Evolutionary conservation across 1,284 basidiomycete genomes (phyloP).

Genomic region (Violaceomyces palustris): DNA sequence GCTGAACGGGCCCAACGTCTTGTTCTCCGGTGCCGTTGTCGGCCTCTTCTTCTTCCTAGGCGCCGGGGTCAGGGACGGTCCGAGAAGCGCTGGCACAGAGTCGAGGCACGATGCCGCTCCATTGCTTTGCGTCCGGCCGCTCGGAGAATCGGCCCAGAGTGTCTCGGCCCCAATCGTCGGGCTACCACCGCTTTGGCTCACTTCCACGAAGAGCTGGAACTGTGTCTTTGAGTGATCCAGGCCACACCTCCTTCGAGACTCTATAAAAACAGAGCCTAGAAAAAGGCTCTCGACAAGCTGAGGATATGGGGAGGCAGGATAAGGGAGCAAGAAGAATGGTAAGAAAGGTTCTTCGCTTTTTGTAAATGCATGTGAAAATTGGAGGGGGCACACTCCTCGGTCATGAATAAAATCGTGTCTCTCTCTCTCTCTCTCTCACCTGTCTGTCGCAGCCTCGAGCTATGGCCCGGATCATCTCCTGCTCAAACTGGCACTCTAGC

Average conservation of each 20-base stretch:
- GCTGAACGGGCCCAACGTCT: neutral
- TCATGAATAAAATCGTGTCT: neutral
- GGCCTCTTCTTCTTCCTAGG: conserved; percentile 1
- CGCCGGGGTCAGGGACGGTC: neutral
- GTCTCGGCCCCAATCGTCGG: neutral
- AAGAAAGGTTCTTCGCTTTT: neutral
- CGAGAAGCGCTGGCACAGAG: neutral
- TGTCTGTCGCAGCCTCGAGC: neutral
- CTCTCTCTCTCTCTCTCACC: neutral
- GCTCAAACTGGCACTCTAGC: conserved; percentile 14
- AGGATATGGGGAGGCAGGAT: neutral
- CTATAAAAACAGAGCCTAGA: conserved; percentile 9
- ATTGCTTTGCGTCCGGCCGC: conserved; percentile 1
- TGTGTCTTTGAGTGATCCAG: conserved; percentile 5
- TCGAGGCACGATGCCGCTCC: neutral
- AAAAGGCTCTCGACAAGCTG: neutral
- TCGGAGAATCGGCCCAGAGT: no score
- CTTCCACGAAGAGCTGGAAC: conserved; percentile 3
- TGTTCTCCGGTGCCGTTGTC: conserved; percentile 8
- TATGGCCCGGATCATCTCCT: conserved; percentile 2
- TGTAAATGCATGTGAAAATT: neutral
- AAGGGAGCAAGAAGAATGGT: neutral
- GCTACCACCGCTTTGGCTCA: neutral
- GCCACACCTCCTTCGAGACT: conserved; percentile 8
- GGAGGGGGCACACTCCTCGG: neutral